A percentile compares a stretch with the other conserved stretches of the same genome.
Evolutionary conservation across 23 red algal genomes (phyloP).

Genomic region (Pyropia haitanensis): DNA sequence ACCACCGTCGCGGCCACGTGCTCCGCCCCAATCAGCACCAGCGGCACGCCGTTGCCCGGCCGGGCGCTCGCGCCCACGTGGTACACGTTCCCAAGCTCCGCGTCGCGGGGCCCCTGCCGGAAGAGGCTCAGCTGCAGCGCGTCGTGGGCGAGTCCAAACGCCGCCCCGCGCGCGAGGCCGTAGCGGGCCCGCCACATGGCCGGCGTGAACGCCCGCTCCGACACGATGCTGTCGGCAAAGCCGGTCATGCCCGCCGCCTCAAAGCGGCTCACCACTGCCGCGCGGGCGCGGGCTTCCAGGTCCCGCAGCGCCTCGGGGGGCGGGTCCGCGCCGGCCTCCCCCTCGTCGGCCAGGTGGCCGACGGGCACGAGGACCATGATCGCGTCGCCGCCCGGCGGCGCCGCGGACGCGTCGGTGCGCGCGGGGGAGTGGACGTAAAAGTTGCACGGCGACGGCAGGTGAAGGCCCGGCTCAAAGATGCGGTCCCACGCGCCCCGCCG

Average conservation of each 20-base stretch:
- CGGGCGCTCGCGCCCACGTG: slow-evolving; percentile 1
- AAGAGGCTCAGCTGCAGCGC: background rate
- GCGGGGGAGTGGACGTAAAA: slow-evolving; percentile 4
- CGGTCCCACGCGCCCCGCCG: background rate
- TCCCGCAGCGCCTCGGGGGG: no score
- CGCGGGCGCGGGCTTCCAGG: background rate
- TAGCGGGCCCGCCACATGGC: background rate
- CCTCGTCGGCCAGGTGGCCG: background rate
- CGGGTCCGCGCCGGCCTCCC: background rate
- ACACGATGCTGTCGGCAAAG: background rate
- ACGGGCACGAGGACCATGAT: background rate
- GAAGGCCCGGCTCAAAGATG: slow-evolving; percentile 3
- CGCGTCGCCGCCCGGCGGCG: background rate
- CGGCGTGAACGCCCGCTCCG: background rate
- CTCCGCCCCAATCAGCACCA: background rate
- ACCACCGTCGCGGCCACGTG: no score
- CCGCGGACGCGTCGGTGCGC: background rate
- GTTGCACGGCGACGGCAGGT: slow-evolving; percentile 5
- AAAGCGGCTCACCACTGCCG: background rate
- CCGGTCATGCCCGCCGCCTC: background rate
- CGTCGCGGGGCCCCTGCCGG: background rate
- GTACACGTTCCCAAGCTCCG: background rate
- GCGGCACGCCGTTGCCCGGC: slow-evolving; percentile 3
- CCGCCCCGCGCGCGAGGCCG: slow-evolving; percentile 1
- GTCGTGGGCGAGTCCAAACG: slow-evolving; percentile 5